phyloP scores from a whole-genome alignment of 179 eudicot genomes.

The Spinacia oleracea region DNA sequence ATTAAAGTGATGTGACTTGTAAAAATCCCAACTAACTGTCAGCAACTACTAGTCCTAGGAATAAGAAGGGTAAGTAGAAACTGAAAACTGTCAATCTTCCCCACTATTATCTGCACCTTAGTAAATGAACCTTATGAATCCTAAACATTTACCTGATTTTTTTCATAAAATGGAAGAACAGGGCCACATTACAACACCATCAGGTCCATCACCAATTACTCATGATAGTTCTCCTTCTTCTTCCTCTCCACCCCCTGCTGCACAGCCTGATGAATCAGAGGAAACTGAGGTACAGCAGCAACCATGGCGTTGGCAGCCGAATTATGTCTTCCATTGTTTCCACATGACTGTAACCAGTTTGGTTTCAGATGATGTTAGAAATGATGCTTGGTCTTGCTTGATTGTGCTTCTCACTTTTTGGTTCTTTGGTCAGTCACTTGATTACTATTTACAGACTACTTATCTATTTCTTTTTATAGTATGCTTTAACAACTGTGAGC shows the following conservation, averaged over 20 bases:
- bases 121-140: neutral
- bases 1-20: slow-evolving; percentile 3
- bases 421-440: slow-evolving; percentile 46
- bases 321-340: slow-evolving; percentile 25
- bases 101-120: neutral
- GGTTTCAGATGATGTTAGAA: slow-evolving; percentile 23
- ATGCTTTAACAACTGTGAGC: neutral
- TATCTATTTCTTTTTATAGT: neutral
- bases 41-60: slow-evolving; percentile 30
- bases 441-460: neutral
- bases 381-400: slow-evolving; percentile 46
- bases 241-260: slow-evolving; percentile 24
- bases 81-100: neutral
- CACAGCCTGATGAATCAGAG: slow-evolving; percentile 27
- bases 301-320: slow-evolving; percentile 8
- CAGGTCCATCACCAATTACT: neutral
- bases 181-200: neutral
- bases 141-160: neutral
- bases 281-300: slow-evolving; percentile 19
- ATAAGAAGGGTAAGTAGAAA: slow-evolving; percentile 24
- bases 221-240: slow-evolving; percentile 13
- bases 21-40: slow-evolving; percentile 20
- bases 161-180: slow-evolving; percentile 32
- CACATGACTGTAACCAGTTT: slow-evolving; percentile 17
- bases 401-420: slow-evolving; percentile 49